Base-by-base conservation (phyloP, 768 basidiomycete species). In the Pisolithus tinctorius region DNA sequence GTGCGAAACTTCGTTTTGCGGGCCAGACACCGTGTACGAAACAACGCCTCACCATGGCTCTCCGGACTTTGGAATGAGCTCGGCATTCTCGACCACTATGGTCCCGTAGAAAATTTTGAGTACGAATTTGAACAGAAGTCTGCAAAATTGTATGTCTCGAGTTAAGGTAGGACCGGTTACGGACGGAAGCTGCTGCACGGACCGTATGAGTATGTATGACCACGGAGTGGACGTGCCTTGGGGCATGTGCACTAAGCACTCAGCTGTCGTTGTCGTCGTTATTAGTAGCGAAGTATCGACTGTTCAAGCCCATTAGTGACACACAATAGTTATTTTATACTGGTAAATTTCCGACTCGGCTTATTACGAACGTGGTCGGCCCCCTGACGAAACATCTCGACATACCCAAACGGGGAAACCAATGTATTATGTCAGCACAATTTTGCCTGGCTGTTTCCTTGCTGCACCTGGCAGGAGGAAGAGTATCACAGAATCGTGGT, bases 41-140 rank as follows among this genome's bases (percentile, higher is more conserved):
- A 13, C 14, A 4, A 26, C 23, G 44, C 53, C 72, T 57, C 57
- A 88, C 90, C 86, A 89, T 58, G 92, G 87, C 49, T 73, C 69
- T 3, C 91, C 92, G 10, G 77, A 83, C 59, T 73, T 67, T 20
- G 90, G 88, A 47, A 94, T 81, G 47, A 80, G 68, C 43, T 89
- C 71, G 4, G 73, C 72, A 62, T 88, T 87, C 66, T 94, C 89
- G 14, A 94, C 77, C 25, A 93, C 87, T 50, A 94, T 91, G 9
- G 84, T 80, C 1, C 88, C 88, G 66, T 94, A 94, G 70, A 94
- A 94, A 55, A 93, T 88, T 64, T 88, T 88, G 60, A 94, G 81
- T 2, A 92, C 89, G 58, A 93, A 84, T 58, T 79, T 79, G 64
- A 89, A 91, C 27, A 90, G 71, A 16, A 82, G 62, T 34, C 87